Evolutionary conservation across 371 early-diverging fungal species (phyloP), one percentile per base, ranked within the genome.

Genomic region (Mucor sp.): DNA sequence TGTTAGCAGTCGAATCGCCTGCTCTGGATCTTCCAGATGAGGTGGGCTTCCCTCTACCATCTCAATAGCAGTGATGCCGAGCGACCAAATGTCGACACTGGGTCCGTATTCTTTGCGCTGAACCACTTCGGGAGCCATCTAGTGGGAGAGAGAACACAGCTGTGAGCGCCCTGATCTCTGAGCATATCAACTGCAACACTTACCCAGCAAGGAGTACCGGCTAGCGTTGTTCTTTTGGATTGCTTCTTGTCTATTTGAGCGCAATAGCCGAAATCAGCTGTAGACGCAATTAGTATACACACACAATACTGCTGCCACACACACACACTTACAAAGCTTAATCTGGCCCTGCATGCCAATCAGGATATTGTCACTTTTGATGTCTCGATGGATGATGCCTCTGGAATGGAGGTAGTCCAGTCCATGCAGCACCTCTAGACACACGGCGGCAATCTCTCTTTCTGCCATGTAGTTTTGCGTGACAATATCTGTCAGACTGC

Each of bases 41-140:
- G 99, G 99, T 19, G 97, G 97, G 76, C 93, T 95, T 58, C 94
- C 93, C 75, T 97, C 96, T 41, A 96, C 85, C 94, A 98, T 94
- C 83, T 99, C 97, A 70, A 97, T 97, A 1, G 95, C 93, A 85
- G 94, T 93, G 63, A 96, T 94, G 55, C 95, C 94, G 63, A 93
- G 74, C 2, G 94, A 93, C 97, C 97, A 96, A 65, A 95, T 89
- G 77, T 96, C 97, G 28, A 93, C 91, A 71, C 87, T 90, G 47
- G 84, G 80, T 0, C 91, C 93, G 72, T 96, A 97, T 57, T 92
- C 90, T 75, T 92, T 90, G 62, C 90, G 90, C 75, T 82, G 89
- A 63, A 96, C 93, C 3, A 95, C 88, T 73, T 95, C 96, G 9
- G 95, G 95, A 12, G 95, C 91, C 93, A 93, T 92, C 90, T 73